Percentiles rank a stretch among this genome's conserved stretches.
phyloP scores from a whole-genome alignment of 2,329 filamentous ascomycete species.

The Arthrobotrys sinensis region DNA sequence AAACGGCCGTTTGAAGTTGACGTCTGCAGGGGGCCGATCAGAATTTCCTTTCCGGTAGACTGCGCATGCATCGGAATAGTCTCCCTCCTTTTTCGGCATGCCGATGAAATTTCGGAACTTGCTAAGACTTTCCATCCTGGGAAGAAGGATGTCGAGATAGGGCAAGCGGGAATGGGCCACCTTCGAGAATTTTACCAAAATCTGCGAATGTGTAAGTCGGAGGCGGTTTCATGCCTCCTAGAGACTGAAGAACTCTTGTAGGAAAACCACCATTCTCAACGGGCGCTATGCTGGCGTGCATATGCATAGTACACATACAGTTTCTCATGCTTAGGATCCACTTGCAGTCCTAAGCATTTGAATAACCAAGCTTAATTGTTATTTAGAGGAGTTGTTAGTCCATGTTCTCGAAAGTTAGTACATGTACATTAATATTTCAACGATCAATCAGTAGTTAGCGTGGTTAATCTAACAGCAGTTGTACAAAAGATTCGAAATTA shows the following conservation, averaged over 20 bases:
- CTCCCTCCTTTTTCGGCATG: conserved; percentile 52
- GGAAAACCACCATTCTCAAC: background rate
- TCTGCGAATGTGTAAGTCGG: conserved; percentile 20
- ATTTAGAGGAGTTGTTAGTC: background rate
- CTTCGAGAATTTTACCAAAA: conserved; percentile 34
- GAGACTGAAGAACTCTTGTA: background rate
- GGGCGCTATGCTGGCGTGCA: conserved; percentile 8
- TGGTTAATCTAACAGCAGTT: background rate
- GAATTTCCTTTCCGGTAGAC: conserved; percentile 20
- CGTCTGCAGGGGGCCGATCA: conserved; percentile 38
- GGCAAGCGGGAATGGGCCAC: conserved; percentile 54
- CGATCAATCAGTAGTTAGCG: background rate
- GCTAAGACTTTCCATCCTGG: conserved; percentile 50
- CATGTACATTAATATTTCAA: background rate
- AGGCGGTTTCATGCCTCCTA: conserved; percentile 14
- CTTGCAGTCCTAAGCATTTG: background rate
- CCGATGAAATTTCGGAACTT: conserved; percentile 45
- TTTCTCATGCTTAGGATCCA: conserved; percentile 10
- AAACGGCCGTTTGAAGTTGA: conserved; percentile 55
- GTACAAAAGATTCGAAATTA: conserved; percentile 21
- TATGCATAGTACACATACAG: background rate
- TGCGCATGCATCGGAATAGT: conserved; percentile 18
- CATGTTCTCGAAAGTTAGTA: too few species aligned
- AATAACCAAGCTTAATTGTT: background rate
- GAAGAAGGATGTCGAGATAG: conserved; percentile 20